Evolutionary conservation across 2,329 filamentous ascomycete species (phyloP).

Genomic region (Passalora sequoiae): DNA sequence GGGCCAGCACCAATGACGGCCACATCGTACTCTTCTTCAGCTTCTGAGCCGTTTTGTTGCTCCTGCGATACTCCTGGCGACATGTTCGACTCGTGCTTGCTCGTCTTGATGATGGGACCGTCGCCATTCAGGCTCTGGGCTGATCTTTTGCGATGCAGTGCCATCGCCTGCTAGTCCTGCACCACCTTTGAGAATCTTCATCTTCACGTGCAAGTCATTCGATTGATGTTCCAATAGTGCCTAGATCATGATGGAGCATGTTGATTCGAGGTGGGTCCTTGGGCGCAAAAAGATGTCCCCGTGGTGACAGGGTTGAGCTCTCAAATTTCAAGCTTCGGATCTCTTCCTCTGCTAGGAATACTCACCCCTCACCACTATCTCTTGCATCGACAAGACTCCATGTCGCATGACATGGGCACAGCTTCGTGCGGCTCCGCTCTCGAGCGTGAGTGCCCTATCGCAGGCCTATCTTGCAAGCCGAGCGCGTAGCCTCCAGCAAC

Average conservation of each 20-base stretch:
- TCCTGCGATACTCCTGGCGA: constrained; percentile 10
- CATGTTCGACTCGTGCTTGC: constrained; percentile 7
- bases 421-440: background rate
- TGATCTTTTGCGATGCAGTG: constrained; percentile 9
- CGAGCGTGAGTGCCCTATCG: background rate
- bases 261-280: no score
- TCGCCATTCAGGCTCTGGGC: background rate
- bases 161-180: constrained; percentile 4
- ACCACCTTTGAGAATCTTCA: background rate
- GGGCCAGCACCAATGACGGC: no score
- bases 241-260: no score
- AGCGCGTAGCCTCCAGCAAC: background rate
- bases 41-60: constrained; percentile 1
- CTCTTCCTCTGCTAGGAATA: no score
- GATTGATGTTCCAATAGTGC: no score
- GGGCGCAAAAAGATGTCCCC: no score
- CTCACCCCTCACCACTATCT: no score
- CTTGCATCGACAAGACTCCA: no score
- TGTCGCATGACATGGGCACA: no score
- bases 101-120: background rate
- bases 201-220: no score
- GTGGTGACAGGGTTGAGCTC: no score
- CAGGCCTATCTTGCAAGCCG: background rate
- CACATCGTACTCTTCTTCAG: constrained; percentile 13
- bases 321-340: no score